Evolutionary conservation across 2,329 filamentous ascomycete genomes (phyloP).

Genomic region (Pseudofabraea citricarpa): DNA sequence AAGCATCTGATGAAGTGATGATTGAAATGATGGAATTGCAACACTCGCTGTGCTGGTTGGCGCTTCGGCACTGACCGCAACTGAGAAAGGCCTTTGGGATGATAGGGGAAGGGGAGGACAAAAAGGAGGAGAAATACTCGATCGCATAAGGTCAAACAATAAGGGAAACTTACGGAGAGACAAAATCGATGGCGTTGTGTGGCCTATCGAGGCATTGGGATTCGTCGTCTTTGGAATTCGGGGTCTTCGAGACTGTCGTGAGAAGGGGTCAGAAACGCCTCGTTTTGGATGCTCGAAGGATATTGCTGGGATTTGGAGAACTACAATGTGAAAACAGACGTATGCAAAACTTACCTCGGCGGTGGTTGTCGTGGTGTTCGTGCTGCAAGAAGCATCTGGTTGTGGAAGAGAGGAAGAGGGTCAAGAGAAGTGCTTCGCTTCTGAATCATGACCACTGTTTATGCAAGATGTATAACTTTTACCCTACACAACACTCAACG

Average conservation of each 20-base stretch:
- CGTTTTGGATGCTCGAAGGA: too few species aligned
- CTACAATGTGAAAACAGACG: constrained; percentile 6
- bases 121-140: constrained; percentile 17
- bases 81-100: constrained; percentile 11
- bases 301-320: constrained; percentile 10
- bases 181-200: constrained; percentile 24
- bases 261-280: constrained; percentile 15
- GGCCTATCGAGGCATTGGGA: constrained; percentile 29
- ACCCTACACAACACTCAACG: too few species aligned
- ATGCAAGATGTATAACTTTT: constrained; percentile 10
- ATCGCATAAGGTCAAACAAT: constrained; percentile 26
- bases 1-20: constrained; percentile 19
- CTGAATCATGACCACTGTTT: constrained; percentile 1
- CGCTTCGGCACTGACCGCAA: constrained; percentile 19
- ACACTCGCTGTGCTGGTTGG: constrained; percentile 11
- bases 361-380: constrained; percentile 8
- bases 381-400: constrained; percentile 7
- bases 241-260: constrained; percentile 18
- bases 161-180: constrained; percentile 25
- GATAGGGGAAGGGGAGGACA: constrained; percentile 5
- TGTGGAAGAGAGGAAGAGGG: constrained; percentile 16
- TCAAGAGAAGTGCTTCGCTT: constrained; percentile 1
- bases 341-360: constrained; percentile 17
- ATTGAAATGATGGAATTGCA: constrained; percentile 23
- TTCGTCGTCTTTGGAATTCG: constrained; percentile 22